Conservation (phyloP, 305 asterid genomes). For the Plantago coronopus region DNA sequence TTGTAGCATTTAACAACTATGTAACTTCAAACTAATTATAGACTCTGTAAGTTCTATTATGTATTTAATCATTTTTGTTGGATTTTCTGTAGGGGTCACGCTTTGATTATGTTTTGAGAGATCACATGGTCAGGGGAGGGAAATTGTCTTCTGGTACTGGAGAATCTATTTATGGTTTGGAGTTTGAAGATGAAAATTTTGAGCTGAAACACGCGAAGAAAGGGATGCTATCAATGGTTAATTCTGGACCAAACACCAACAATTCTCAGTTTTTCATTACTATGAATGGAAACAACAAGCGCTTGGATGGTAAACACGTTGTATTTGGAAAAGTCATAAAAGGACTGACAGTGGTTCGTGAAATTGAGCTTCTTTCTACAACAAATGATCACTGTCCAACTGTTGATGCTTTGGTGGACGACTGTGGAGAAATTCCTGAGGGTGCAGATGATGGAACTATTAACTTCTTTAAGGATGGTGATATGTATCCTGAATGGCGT, state of each 20-base stretch:
- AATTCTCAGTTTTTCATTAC: slow-evolving; percentile 80
- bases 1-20: neutral
- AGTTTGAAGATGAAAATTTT: slow-evolving; percentile 86
- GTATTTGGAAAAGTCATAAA: slow-evolving; percentile 85
- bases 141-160: slow-evolving; percentile 78
- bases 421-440: slow-evolving; percentile 81
- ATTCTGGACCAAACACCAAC: slow-evolving; percentile 76
- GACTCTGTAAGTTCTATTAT: neutral
- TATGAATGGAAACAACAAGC: slow-evolving; percentile 62
- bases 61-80: slow-evolving; percentile 5
- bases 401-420: slow-evolving; percentile 47
- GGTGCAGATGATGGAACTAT: slow-evolving; percentile 82
- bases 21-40: neutral
- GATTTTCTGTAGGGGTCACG: slow-evolving; percentile 55
- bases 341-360: slow-evolving; percentile 80
- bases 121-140: slow-evolving; percentile 93
- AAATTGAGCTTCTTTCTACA: slow-evolving; percentile 56
- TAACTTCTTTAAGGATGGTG: slow-evolving; percentile 80
- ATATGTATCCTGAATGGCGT: slow-evolving; percentile 85
- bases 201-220: slow-evolving; percentile 77
- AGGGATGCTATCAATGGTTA: slow-evolving; percentile 88
- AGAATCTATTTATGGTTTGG: slow-evolving; percentile 81
- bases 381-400: slow-evolving; percentile 50
- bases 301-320: slow-evolving; percentile 83
- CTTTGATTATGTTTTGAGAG: slow-evolving; percentile 80